Percentiles rank a stretch among this genome's conserved stretches.
These are phyloP conservation scores for Ustilago cynodontis DNA, from an alignment of 1,284 basidiomycete genomes.

Conservation along the genomic window DNA sequence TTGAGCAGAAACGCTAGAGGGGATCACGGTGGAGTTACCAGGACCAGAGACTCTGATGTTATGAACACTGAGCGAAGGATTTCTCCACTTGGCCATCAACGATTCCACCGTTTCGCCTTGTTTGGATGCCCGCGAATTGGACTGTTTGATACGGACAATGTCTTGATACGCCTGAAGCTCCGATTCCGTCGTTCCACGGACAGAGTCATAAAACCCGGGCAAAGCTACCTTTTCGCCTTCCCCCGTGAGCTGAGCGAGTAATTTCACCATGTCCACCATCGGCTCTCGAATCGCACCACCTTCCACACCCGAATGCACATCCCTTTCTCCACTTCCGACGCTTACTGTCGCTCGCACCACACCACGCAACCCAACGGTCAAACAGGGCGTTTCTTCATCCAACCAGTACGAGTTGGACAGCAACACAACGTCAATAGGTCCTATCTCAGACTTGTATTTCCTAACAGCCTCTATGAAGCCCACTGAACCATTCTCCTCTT, in stretches of 20 bases:
- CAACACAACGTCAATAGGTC: constrained; percentile 60
- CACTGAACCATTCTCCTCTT: constrained; percentile 90
- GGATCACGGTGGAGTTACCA: constrained; percentile 63
- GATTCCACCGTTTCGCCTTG: constrained; percentile 34
- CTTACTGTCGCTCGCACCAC: constrained; percentile 86
- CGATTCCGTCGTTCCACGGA: constrained; percentile 56
- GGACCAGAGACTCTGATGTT: constrained; percentile 54
- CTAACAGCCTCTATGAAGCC: constrained; percentile 84
- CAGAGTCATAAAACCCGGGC: constrained; percentile 81
- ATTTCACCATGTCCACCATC: constrained; percentile 88
- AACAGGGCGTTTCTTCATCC: constrained; percentile 90
- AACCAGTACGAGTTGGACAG: constrained; percentile 92
- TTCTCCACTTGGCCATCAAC: constrained; percentile 63
- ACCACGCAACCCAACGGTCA: constrained; percentile 93
- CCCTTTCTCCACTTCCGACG: constrained; percentile 75
- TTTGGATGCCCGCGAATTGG: neutral
- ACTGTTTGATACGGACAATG: constrained; percentile 55
- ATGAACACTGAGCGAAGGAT: constrained; percentile 63
- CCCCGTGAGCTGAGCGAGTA: constrained; percentile 81
- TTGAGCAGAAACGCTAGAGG: constrained; percentile 54
- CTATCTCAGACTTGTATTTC: constrained; percentile 75
- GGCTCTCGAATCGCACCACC: constrained; percentile 89
- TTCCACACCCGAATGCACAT: constrained; percentile 90
- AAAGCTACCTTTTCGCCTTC: constrained; percentile 76
- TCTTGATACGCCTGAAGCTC: constrained; percentile 69